Evolutionary conservation across 129 eudicot genomes (phyloP).

Genomic region (Saposhnikovia divaricata): DNA sequence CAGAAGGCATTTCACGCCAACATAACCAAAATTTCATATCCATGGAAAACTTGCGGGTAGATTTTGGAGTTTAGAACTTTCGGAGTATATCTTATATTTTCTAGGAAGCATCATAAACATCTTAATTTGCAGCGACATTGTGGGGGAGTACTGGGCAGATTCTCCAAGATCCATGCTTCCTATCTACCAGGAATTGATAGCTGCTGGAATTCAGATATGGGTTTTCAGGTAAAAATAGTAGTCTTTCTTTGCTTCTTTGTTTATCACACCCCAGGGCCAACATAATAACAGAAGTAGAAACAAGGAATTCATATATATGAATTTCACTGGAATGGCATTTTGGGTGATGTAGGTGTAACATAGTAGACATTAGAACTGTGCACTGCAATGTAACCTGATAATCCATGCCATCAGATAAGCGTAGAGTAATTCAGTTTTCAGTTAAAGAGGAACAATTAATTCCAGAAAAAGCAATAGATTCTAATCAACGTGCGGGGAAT

Average conservation of each 20-base stretch:
- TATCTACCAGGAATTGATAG: conserved; percentile 75
- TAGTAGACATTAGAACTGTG: neutral
- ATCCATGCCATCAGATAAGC: neutral
- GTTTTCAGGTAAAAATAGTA: conserved; percentile 56
- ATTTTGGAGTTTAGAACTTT: neutral
- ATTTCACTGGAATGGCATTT: neutral
- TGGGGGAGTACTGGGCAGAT: conserved; percentile 79
- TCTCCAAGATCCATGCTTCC: conserved; percentile 92
- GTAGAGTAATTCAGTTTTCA: neutral
- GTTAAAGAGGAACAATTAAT: neutral
- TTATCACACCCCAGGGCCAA: neutral
- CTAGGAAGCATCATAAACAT: neutral
- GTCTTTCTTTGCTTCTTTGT: neutral
- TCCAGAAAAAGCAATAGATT: neutral
- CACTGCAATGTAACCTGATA: neutral
- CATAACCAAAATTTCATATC: conserved; percentile 51
- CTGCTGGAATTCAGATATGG: conserved; percentile 82
- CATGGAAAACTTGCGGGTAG: conserved; percentile 93
- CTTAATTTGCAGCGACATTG: conserved; percentile 58
- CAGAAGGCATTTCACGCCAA: conserved; percentile 90
- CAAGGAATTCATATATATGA: neutral
- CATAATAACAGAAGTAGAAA: neutral
- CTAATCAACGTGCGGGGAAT: neutral
- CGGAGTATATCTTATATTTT: neutral
- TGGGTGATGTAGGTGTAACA: neutral